phyloP scores from a whole-genome alignment of 257 asterid genomes.

The Henckelia pumila region DNA sequence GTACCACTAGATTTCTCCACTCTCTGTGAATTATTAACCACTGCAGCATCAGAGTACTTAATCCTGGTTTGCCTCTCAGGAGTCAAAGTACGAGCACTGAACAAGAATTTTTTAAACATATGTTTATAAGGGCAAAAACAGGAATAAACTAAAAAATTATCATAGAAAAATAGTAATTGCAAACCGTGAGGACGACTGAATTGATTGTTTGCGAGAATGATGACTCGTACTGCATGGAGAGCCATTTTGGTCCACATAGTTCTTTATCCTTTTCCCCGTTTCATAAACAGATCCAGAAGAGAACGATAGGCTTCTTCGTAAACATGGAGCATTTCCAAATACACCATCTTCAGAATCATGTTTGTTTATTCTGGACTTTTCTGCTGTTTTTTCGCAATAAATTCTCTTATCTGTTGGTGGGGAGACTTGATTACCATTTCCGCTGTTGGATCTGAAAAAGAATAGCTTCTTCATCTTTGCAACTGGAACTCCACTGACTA shows the following conservation, averaged over 20 bases:
- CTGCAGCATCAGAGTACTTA: slow-evolving; percentile 38
- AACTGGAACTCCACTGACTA: slow-evolving; percentile 32
- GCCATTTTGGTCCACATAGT: slow-evolving; percentile 40
- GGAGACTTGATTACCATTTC: slow-evolving; percentile 41
- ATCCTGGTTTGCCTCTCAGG: slow-evolving; percentile 72
- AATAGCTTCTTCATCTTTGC: slow-evolving; percentile 83
- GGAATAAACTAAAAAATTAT: slow-evolving; percentile 2
- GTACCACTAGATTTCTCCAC: slow-evolving; percentile 39
- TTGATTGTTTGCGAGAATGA: slow-evolving; percentile 48
- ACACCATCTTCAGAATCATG: slow-evolving; percentile 45
- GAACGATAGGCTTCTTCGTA: slow-evolving; percentile 83
- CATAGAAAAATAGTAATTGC: slow-evolving; percentile 23
- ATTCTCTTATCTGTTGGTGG: slow-evolving; percentile 67
- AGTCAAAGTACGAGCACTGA: slow-evolving; percentile 60
- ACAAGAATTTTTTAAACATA: slow-evolving; percentile 19
- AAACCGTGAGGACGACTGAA: slow-evolving; percentile 55
- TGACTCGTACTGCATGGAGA: slow-evolving; percentile 58
- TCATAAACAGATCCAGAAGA: slow-evolving; percentile 72
- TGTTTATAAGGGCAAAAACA: slow-evolving; percentile 7
- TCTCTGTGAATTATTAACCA: slow-evolving; percentile 36
- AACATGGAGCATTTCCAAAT: slow-evolving; percentile 46
- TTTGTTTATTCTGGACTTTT: slow-evolving; percentile 46
- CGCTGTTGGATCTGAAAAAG: slow-evolving; percentile 64
- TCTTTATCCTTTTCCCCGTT: slow-evolving; percentile 38
- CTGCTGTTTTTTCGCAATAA: slow-evolving; percentile 51